Evolutionary conservation across 2,329 filamentous ascomycete genomes (phyloP).

Genomic region (Orbilia quercus): DNA sequence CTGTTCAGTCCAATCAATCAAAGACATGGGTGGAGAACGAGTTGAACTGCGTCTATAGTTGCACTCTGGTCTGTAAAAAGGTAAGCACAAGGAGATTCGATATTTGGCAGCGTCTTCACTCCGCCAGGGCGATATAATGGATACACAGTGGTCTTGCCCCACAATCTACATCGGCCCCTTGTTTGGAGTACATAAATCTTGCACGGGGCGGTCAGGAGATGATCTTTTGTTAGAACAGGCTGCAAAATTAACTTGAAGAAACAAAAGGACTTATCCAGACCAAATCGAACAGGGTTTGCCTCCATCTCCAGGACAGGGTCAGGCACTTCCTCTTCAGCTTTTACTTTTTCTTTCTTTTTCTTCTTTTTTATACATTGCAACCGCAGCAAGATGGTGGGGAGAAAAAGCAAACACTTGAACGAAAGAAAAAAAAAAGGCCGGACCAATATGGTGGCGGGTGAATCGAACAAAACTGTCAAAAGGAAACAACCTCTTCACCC

Average conservation of each 20-base stretch:
- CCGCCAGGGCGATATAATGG: constrained; percentile 33
- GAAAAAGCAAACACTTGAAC: constrained; percentile 38
- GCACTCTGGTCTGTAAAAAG: constrained; percentile 28
- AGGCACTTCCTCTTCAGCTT: constrained; percentile 15
- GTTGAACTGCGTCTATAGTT: constrained; percentile 27
- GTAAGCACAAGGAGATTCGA: background rate
- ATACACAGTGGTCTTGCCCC: constrained; percentile 43
- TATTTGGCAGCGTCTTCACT: constrained; percentile 38
- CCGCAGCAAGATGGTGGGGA: constrained; percentile 55
- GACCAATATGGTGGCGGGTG: constrained; percentile 50
- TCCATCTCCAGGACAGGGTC: constrained; percentile 24
- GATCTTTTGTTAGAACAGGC: constrained; percentile 53
- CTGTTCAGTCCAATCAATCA: constrained; percentile 55
- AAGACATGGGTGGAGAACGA: constrained; percentile 38
- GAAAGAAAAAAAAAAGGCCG: too few relatives aligned
- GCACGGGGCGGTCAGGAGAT: constrained; percentile 48
- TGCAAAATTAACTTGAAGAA: constrained; percentile 26
- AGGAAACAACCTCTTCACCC: constrained; percentile 30
- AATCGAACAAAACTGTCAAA: constrained; percentile 37
- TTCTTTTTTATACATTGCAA: constrained; percentile 38
- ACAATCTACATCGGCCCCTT: constrained; percentile 53
- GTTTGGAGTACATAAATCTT: constrained; percentile 53
- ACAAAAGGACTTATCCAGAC: constrained; percentile 28
- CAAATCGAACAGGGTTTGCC: constrained; percentile 8
- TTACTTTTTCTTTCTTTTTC: constrained; percentile 10